A percentile compares a stretch with the other conserved stretches of the same genome.
phyloP scores from a whole-genome alignment of 257 asterid genomes.

The Eucommia ulmoides region DNA sequence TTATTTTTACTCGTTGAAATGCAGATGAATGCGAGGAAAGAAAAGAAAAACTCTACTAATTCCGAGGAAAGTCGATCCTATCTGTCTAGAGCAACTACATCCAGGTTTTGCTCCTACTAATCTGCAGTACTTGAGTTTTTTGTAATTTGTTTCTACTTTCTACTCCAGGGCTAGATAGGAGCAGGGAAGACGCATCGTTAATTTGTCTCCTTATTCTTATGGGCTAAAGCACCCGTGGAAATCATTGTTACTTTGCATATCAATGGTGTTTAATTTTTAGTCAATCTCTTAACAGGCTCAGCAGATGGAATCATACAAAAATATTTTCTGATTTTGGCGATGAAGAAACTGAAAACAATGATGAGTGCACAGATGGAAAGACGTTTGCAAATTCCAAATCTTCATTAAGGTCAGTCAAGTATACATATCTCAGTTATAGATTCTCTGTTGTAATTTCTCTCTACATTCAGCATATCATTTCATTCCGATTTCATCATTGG shows the following conservation, averaged over 20 bases:
- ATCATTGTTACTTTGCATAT: too few species aligned
- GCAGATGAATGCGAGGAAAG: conserved; percentile 79
- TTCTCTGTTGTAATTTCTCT: too few species aligned
- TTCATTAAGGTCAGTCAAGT: conserved; percentile 54
- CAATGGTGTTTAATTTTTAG: not conserved
- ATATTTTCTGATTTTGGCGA: conserved; percentile 79
- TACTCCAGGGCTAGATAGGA: too few species aligned
- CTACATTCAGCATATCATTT: too few species aligned
- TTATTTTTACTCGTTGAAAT: conserved; percentile 7
- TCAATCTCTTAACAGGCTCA: conserved; percentile 40
- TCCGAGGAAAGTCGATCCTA: conserved; percentile 46
- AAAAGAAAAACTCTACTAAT: conserved; percentile 40
- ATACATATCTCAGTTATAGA: too few species aligned
- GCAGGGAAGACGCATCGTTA: too few species aligned
- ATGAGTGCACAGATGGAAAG: conserved; percentile 24
- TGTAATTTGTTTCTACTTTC: too few species aligned
- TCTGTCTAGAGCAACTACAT: conserved; percentile 69
- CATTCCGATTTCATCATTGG: too few species aligned
- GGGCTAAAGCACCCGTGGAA: too few species aligned
- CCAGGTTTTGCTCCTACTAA: conserved; percentile 39
- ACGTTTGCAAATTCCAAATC: too few species aligned
- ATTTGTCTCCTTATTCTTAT: too few species aligned
- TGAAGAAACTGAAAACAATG: conserved; percentile 43
- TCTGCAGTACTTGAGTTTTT: too few species aligned
- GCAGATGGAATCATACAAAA: conserved; percentile 87